Evolutionary conservation across 805 yeast genomes (phyloP).

Genomic region (Candida silvicultrix): DNA sequence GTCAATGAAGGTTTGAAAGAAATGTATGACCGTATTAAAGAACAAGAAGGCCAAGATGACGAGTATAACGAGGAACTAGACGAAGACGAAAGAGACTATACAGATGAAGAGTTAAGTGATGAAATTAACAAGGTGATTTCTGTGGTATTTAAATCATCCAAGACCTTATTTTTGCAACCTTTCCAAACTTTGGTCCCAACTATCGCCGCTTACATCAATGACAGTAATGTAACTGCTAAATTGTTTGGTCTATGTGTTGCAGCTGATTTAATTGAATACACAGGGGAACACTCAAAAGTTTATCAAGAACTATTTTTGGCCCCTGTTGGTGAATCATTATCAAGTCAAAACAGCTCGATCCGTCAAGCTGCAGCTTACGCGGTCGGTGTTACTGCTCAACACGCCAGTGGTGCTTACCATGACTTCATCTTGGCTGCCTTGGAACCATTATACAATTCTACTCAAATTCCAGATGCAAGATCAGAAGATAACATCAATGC

Average conservation of each 20-base stretch:
- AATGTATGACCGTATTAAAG: constrained; percentile 61
- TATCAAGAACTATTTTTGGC: constrained; percentile 61
- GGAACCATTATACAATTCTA: constrained; percentile 67
- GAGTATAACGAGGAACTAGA: constrained; percentile 85
- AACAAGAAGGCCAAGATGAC: constrained; percentile 71
- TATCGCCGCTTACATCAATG: constrained; percentile 53
- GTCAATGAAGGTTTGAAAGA: constrained; percentile 58
- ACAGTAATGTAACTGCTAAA: constrained; percentile 61
- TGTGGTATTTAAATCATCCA: constrained; percentile 59
- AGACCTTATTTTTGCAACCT: constrained; percentile 51
- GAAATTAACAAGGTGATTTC: constrained; percentile 76
- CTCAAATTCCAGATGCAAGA: constrained; percentile 72
- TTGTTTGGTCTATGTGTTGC: constrained; percentile 76
- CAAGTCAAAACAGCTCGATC: constrained; percentile 60
- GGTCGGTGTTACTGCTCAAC: constrained; percentile 81
- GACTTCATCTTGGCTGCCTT: constrained; percentile 65
- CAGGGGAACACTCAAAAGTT: constrained; percentile 61
- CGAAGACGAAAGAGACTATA: constrained; percentile 74
- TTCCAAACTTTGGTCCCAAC: constrained; percentile 63
- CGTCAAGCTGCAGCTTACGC: constrained; percentile 86
- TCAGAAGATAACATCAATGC: constrained; percentile 81
- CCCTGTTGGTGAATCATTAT: constrained; percentile 59
- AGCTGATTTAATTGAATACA: constrained; percentile 74
- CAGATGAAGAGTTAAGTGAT: constrained; percentile 86
- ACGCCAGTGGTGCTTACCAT: constrained; percentile 59